phyloP scores from a whole-genome alignment of 345 rosid genomes.

The Pistacia vera region DNA sequence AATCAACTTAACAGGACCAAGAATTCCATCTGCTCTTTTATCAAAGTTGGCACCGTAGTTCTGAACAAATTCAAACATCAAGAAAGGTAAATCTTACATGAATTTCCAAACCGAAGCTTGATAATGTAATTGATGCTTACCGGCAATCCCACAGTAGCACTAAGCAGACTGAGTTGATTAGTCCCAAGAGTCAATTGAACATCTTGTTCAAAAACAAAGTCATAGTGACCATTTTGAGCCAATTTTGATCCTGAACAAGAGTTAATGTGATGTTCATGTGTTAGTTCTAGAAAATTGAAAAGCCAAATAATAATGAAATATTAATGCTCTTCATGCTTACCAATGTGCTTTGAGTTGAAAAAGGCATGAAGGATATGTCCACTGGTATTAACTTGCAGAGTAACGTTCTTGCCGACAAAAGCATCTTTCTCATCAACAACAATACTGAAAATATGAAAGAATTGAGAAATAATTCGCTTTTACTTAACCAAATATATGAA shows the following conservation, averaged over 20 bases:
- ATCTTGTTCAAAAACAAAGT: slow-evolving; percentile 27
- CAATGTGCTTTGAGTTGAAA: slow-evolving; percentile 36
- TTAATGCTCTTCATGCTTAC: slow-evolving; percentile 7
- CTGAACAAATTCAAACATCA: slow-evolving; percentile 11
- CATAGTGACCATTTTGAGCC: background rate
- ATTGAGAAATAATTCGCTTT: background rate
- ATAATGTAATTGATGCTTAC: slow-evolving; percentile 19
- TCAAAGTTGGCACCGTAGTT: slow-evolving; percentile 39
- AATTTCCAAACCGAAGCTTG: background rate
- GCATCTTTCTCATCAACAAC: slow-evolving; percentile 16
- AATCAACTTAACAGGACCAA: slow-evolving; percentile 39
- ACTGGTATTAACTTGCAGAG: slow-evolving; percentile 34
- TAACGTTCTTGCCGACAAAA: slow-evolving; percentile 12
- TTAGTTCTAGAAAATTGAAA: no score
- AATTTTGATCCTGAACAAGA: slow-evolving; percentile 19
- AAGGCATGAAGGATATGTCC: slow-evolving; percentile 49
- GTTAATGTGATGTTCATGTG: background rate
- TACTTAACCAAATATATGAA: background rate
- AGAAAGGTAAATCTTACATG: background rate
- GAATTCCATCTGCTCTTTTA: slow-evolving; percentile 19
- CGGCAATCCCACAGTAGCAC: slow-evolving; percentile 55
- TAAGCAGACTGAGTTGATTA: slow-evolving; percentile 41
- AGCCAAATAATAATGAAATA: background rate
- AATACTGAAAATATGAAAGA: slow-evolving; percentile 18
- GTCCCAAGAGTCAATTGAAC: slow-evolving; percentile 31